Evolutionary conservation across 1,284 basidiomycete species (phyloP), one percentile per base, ranked within the genome.

Genomic region (Taiwanofungus camphoratus): DNA sequence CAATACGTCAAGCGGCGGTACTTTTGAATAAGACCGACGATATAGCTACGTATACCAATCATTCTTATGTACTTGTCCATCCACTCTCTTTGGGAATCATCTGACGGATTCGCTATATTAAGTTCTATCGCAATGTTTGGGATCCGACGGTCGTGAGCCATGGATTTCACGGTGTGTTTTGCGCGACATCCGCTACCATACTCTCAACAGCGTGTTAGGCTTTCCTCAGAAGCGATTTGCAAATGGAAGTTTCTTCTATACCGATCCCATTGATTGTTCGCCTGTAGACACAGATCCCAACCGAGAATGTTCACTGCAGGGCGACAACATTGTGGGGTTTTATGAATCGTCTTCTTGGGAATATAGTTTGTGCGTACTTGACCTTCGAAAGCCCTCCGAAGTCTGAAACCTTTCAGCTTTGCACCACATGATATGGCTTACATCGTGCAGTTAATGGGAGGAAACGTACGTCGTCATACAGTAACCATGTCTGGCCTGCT

Each of bases 281-380:
- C 64, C 67, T 0, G 69, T 73, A 21, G 79, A 82, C 52, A 68
- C 62, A 5, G 61, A 71, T 50, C 50, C 53, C 3, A 67, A 62
- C 22, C 62, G 75, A 12, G 57, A 70, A 23, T 84, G 80, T 54
- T 82, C 79, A 0, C 59, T 84, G 18, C 74, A 80, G 51, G 60
- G 60, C 3, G 67, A 70, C 52, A 83, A 82, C 51, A 52, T 61
- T 3, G 73, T 71, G 49, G 80, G 81, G 4, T 83, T 84, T 60
- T 83, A 79, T 51, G 80, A 84, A 53, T 78, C 78, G 1, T 79
- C 77, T 2, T 77, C 77, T 23, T 82, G 80, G 79, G 80, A 82
- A 56, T 82, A 82, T 55, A 79, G 76, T 51, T 82, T 73, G 76
- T 74, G 39, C 42, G 67, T 22, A 18, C 16, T 4, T 32, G 8